Evolutionary conservation across 208 protist species (phyloP).

Genomic region (Trypanosoma rangeli): DNA sequence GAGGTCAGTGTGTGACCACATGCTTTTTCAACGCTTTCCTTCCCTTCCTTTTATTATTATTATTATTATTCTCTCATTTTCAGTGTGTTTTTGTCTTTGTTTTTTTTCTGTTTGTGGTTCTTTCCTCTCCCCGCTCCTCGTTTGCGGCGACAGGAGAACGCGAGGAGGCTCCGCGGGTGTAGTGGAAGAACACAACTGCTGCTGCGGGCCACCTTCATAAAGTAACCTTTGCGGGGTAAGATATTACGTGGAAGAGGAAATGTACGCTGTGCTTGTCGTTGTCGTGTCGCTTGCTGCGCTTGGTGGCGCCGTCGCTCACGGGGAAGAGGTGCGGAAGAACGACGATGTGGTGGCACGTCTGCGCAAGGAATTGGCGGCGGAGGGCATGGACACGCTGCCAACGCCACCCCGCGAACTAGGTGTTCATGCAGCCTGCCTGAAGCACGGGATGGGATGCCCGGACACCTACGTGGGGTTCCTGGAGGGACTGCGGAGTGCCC

Average conservation of each 20-base stretch:
- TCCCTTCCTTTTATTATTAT: too few species aligned
- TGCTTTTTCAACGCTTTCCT: slow-evolving; percentile 46
- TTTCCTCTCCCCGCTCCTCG: background rate
- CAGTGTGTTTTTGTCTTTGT: slow-evolving; percentile 36
- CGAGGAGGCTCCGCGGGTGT: background rate
- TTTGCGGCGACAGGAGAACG: background rate
- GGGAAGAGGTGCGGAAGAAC: slow-evolving; percentile 9
- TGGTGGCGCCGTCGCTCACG: background rate
- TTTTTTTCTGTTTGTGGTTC: background rate
- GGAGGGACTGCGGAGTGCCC: slow-evolving; percentile 12
- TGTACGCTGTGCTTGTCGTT: background rate
- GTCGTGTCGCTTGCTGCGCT: background rate
- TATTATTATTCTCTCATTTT: background rate
- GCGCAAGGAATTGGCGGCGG: slow-evolving; percentile 6
- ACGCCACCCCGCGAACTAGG: slow-evolving; percentile 48
- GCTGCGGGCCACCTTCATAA: background rate
- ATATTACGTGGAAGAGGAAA: background rate
- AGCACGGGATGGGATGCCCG: slow-evolving; percentile 54
- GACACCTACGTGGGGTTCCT: slow-evolving; percentile 62
- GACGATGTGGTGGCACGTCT: slow-evolving; percentile 18
- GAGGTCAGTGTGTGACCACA: background rate
- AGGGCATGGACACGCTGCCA: slow-evolving; percentile 21
- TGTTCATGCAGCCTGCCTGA: slow-evolving; percentile 59
- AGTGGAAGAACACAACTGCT: background rate
- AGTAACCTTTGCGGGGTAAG: background rate